A percentile compares a stretch with the other conserved stretches of the same genome.
Evolutionary conservation across 495 filamentous ascomycete genomes (phyloP).

Genomic region (Paragyromitra xinjiangensis): DNA sequence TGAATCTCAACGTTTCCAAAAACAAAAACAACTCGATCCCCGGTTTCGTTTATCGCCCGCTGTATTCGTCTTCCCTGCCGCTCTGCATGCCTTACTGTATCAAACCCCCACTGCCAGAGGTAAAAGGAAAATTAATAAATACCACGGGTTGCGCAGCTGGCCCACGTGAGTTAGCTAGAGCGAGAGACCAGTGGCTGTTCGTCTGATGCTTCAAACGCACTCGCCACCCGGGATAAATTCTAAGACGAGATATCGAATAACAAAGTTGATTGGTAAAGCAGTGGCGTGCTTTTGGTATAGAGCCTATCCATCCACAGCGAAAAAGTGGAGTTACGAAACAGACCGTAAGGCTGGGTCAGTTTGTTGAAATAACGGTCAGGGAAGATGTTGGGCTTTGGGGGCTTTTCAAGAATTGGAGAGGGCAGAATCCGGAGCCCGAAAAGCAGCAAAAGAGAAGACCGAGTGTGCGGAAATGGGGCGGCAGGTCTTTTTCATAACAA

Average conservation of each 20-base stretch:
- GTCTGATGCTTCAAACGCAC: not conserved
- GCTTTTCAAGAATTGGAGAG: slow-evolving; percentile 13
- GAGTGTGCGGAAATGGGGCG: slow-evolving; percentile 32
- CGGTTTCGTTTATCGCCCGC: slow-evolving; percentile 43
- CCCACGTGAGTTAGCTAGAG: slow-evolving; percentile 45
- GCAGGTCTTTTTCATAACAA: slow-evolving; percentile 39
- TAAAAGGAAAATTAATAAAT: slow-evolving; percentile 27
- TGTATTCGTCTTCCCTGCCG: slow-evolving; percentile 48
- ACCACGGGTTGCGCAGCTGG: slow-evolving; percentile 36
- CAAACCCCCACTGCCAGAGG: slow-evolving; percentile 49
- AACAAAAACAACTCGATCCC: slow-evolving; percentile 47
- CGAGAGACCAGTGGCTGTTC: slow-evolving; percentile 9
- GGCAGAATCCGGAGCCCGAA: slow-evolving; percentile 18
- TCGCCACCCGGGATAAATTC: slow-evolving; percentile 19
- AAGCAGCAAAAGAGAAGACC: slow-evolving; percentile 24
- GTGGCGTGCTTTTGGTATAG: slow-evolving; percentile 35
- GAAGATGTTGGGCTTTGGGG: slow-evolving; percentile 28
- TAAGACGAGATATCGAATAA: not conserved
- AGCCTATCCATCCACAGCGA: slow-evolving; percentile 17
- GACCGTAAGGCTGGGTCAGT: slow-evolving; percentile 41
- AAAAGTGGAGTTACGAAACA: slow-evolving; percentile 31
- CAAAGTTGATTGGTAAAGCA: slow-evolving; percentile 31
- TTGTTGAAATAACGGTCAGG: slow-evolving; percentile 12
- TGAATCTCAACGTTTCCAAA: slow-evolving; percentile 41
- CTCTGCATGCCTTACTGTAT: slow-evolving; percentile 48